A percentile compares a stretch with the other conserved stretches of the same genome.
These are phyloP conservation scores for Nicotiana sylvestris DNA, from an alignment of 257 asterid genomes.

Conservation along the genomic window DNA sequence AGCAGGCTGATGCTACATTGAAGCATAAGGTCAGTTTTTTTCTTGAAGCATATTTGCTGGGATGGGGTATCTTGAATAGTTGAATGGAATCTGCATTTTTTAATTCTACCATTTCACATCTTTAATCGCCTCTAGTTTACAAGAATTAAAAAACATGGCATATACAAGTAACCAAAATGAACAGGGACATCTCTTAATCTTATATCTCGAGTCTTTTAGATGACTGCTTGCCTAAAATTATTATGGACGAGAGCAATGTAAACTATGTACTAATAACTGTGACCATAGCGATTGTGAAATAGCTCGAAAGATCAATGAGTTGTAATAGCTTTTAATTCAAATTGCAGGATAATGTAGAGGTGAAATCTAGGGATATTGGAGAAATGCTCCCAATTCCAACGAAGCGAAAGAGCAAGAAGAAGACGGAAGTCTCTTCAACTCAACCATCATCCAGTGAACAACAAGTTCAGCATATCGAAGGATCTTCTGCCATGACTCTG, in stretches of 20 bases:
- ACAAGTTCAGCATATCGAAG: slow-evolving; percentile 33
- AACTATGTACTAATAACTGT: neutral
- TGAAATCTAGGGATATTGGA: slow-evolving; percentile 60
- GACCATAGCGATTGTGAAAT: neutral
- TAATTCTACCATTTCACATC: neutral
- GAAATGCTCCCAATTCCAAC: slow-evolving; percentile 34
- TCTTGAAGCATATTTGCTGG: neutral
- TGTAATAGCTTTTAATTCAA: neutral
- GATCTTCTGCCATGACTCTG: slow-evolving; percentile 35
- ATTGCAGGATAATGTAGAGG: slow-evolving; percentile 21
- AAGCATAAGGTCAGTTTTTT: slow-evolving; percentile 61
- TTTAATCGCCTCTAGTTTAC: neutral
- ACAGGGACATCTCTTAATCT: neutral
- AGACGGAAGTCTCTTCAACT: slow-evolving; percentile 43
- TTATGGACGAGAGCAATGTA: neutral
- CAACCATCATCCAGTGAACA: slow-evolving; percentile 35
- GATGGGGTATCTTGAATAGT: neutral
- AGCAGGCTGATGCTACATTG: slow-evolving; percentile 50
- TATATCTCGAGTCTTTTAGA: neutral
- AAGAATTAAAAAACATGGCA: neutral
- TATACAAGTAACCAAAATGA: neutral
- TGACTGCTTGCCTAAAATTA: neutral
- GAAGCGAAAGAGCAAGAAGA: slow-evolving; percentile 53
- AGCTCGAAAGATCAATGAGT: neutral
- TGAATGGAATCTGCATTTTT: neutral